Base-by-base conservation (phyloP, 2,329 filamentous ascomycete species). In the Lachnellula subtilissima region DNA sequence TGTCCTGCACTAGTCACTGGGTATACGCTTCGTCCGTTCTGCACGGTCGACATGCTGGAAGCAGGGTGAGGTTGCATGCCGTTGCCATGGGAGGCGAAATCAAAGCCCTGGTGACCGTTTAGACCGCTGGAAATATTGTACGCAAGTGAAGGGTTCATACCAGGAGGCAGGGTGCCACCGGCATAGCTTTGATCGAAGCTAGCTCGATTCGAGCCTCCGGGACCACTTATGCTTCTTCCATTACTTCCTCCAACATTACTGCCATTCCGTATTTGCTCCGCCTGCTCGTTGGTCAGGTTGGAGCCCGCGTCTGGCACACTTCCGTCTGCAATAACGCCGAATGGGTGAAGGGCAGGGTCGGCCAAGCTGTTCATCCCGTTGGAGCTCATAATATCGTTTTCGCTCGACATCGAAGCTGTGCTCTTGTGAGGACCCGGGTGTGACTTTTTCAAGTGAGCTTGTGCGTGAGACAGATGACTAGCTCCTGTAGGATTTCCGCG, bases 401-500 rank as follows among this genome's bases (percentile, higher is more conserved):
- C 78, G 63, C 85, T 81, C 70, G 78, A 77, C 70, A 86, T 71
- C 46, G 76, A 76, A 53, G 75, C 75, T 58, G 68, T 64, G 48
- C 74, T 73, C 72, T 86, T 83, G 67, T 85, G 81, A 19, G 78
- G 77, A 19, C 66, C 66, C 58, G 79, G 76, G 60, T 83, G 80
- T 67, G 83, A 81, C 76, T 91, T 92, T 78, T 91, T 93, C 69
- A 94, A 81, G 74, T 95, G 90, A 62, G 89, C 88, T 74, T 93
- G 89, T 37, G 91, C 90, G 75, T 97, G 91, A 65, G 92, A 95
- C 73, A 99, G 75, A 76, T 99, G 94, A 70, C 89, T 96, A 61
- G 91, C 91, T 66, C 92, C 92, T 15, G 91, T 96, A 53, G 94
- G 93, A 75, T 97, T 97, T 56, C 94, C 94, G 71, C 94, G 87